Evolutionary conservation across 257 asterid species (phyloP).

Genomic region (Solanum sitiens): DNA sequence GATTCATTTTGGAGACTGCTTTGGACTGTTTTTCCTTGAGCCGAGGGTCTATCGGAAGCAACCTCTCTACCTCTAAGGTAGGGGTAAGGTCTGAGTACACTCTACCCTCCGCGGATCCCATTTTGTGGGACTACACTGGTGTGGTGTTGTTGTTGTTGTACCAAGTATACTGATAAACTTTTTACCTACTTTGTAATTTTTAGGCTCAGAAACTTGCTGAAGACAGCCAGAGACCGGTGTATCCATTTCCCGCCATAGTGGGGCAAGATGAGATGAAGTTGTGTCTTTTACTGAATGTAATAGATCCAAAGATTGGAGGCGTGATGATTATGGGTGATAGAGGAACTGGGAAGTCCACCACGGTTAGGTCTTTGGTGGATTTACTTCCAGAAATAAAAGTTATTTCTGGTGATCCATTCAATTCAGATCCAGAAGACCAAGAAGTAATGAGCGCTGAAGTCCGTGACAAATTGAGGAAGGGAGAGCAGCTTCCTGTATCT

Average conservation of each 20-base stretch:
- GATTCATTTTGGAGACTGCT: neutral
- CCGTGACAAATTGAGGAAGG: slow-evolving; percentile 42
- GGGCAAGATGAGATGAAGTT: slow-evolving; percentile 98
- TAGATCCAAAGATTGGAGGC: slow-evolving; percentile 96
- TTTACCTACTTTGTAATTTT: neutral
- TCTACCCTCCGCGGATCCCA: neutral
- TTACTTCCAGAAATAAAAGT: slow-evolving; percentile 80
- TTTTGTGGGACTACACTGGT: neutral
- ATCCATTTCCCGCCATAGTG: slow-evolving; percentile 93
- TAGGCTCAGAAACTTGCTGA: slow-evolving; percentile 49
- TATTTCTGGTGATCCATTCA: slow-evolving; percentile 75
- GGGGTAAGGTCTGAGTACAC: neutral
- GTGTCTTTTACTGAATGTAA: slow-evolving; percentile 72
- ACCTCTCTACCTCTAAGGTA: neutral
- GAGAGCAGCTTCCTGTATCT: slow-evolving; percentile 39
- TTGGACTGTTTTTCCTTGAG: neutral
- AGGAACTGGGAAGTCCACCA: slow-evolving; percentile 92
- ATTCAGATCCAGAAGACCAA: slow-evolving; percentile 88
- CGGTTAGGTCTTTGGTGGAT: slow-evolving; percentile 77
- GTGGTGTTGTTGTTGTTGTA: neutral
- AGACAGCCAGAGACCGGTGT: slow-evolving; percentile 84
- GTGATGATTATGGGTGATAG: slow-evolving; percentile 99
- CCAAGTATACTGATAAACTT: neutral
- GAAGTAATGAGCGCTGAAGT: slow-evolving; percentile 82
- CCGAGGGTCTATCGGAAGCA: neutral